A percentile compares a stretch with the other conserved stretches of the same genome.
Conservation (phyloP, 176 grass and related monocot genomes). For the Cenchrus americanus region DNA sequence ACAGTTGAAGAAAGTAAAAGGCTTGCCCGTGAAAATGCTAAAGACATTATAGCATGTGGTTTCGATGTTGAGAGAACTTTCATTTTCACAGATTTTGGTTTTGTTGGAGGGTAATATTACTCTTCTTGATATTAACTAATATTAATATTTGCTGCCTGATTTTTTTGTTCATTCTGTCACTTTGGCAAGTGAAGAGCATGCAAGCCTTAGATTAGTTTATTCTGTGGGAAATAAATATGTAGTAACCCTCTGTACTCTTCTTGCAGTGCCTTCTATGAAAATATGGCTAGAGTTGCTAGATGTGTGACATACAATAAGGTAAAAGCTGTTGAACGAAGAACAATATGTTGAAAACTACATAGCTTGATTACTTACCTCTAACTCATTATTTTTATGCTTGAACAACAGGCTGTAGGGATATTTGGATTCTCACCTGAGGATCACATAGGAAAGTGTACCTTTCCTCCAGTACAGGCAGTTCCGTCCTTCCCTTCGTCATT, state of each 20-base stretch:
- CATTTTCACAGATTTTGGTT: constrained; percentile 89
- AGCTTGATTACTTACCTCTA: constrained; percentile 21
- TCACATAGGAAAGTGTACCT: constrained; percentile 88
- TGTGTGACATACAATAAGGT: constrained; percentile 96
- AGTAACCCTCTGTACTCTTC: constrained; percentile 27
- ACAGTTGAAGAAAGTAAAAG: constrained; percentile 80
- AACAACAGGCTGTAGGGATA: constrained; percentile 76
- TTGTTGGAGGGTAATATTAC: constrained; percentile 73
- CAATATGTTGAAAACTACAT: background rate
- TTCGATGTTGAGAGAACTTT: constrained; percentile 91
- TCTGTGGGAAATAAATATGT: background rate
- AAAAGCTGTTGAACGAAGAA: constrained; percentile 35
- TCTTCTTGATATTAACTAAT: constrained; percentile 12
- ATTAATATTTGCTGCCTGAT: background rate
- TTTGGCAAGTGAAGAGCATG: background rate
- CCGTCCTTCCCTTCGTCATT: constrained; percentile 97
- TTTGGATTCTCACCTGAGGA: constrained; percentile 95
- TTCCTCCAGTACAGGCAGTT: constrained; percentile 92
- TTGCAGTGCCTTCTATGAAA: constrained; percentile 84
- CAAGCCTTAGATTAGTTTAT: constrained; percentile 12
- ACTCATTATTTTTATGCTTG: constrained; percentile 21
- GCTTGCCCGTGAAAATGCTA: constrained; percentile 93
- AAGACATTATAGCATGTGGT: constrained; percentile 97
- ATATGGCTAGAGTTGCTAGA: constrained; percentile 84
- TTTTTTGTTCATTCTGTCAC: background rate